These are phyloP conservation scores for Penicillium silybi DNA, from an alignment of 495 filamentous ascomycete genomes.

Conservation along the genomic window DNA sequence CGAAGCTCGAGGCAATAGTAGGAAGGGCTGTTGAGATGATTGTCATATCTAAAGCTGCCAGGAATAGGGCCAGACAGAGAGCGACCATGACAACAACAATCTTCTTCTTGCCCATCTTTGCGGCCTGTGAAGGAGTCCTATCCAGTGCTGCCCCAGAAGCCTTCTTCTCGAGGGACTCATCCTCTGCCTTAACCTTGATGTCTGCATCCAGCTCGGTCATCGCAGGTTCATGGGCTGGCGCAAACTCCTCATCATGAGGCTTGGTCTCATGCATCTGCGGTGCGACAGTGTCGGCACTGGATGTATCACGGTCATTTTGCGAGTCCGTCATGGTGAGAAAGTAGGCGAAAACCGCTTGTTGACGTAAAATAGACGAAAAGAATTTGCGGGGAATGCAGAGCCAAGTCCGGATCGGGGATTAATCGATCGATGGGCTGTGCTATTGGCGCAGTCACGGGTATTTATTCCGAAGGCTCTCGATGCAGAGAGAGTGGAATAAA, in stretches of 20 bases:
- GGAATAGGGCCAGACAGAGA: constrained; percentile 48
- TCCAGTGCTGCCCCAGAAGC: constrained; percentile 27
- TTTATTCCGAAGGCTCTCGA: background rate
- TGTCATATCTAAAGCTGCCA: constrained; percentile 53
- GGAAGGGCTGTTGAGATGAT: constrained; percentile 55
- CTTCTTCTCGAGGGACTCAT: constrained; percentile 15
- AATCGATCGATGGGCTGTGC: constrained; percentile 7
- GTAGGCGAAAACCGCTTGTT: background rate
- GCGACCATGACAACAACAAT: constrained; percentile 47
- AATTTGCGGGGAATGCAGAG: constrained; percentile 1
- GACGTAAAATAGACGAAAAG: background rate
- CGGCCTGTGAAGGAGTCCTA: constrained; percentile 35
- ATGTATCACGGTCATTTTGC: constrained; percentile 8
- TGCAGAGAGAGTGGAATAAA: background rate
- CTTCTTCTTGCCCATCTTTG: constrained; percentile 46
- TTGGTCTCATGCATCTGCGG: constrained; percentile 8
- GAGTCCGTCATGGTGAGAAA: constrained; percentile 9
- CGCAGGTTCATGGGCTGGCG: background rate
- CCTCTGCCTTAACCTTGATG: constrained; percentile 12
- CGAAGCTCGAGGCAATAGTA: constrained; percentile 60
- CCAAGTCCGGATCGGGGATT: constrained; percentile 9
- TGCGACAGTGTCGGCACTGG: constrained; percentile 17
- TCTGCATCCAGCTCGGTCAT: background rate
- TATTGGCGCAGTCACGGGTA: background rate
- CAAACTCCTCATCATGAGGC: background rate